phyloP scores from a whole-genome alignment of 139 green algal species.

The Astrephomene gubernaculifera region DNA sequence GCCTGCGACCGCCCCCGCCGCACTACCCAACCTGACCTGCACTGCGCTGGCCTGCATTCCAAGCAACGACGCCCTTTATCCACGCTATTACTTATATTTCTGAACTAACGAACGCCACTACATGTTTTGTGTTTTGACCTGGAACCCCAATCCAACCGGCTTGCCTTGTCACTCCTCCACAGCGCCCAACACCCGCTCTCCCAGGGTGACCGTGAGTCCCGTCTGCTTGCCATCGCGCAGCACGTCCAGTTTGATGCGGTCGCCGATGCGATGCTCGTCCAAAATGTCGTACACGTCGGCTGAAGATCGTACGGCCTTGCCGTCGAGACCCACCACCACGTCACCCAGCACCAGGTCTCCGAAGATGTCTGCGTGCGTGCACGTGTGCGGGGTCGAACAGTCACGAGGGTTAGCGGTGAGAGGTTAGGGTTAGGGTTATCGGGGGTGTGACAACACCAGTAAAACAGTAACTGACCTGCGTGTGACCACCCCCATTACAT shows the following conservation, averaged over 20 bases:
- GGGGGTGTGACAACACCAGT: too few species aligned
- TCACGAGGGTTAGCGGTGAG: too few species aligned
- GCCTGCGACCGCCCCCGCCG: too few species aligned
- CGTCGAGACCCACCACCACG: slow-evolving; percentile 61
- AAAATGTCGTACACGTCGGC: slow-evolving; percentile 76
- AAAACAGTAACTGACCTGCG: too few species aligned
- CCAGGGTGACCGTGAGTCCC: slow-evolving; percentile 58
- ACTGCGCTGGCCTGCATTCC: not conserved
- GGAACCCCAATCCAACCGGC: too few species aligned
- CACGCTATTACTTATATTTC: too few species aligned
- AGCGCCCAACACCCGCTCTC: slow-evolving; percentile 48
- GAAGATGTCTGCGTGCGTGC: slow-evolving; percentile 71
- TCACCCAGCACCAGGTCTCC: slow-evolving; percentile 78
- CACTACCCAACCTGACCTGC: too few species aligned
- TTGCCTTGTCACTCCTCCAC: slow-evolving; percentile 37
- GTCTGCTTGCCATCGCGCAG: slow-evolving; percentile 69
- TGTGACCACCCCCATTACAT: too few species aligned
- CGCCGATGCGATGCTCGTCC: slow-evolving; percentile 71
- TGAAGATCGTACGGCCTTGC: slow-evolving; percentile 47
- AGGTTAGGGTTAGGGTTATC: too few species aligned
- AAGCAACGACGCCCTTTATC: not conserved
- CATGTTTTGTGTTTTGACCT: too few species aligned
- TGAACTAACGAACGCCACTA: too few species aligned
- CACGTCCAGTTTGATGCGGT: slow-evolving; percentile 67
- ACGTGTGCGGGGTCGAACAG: too few species aligned